These are phyloP conservation scores for Colletotrichum nymphaeae DNA, from an alignment of 2,329 filamentous ascomycete species.

Conservation along the genomic window DNA sequence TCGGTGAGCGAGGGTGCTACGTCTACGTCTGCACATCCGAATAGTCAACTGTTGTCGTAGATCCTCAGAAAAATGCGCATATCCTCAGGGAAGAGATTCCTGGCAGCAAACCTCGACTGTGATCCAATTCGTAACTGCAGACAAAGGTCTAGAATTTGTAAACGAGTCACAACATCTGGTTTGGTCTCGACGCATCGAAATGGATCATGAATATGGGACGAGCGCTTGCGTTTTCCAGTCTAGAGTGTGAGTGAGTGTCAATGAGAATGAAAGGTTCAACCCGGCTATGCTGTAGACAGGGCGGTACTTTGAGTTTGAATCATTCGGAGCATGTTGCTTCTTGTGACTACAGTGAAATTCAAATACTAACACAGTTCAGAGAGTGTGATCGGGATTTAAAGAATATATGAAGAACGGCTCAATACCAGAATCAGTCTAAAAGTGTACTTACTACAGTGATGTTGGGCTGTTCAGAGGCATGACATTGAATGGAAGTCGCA, in stretches of 20 bases:
- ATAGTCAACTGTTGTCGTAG: background rate
- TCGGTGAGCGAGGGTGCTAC: background rate
- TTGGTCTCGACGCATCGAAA: background rate
- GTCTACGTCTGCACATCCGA: no score
- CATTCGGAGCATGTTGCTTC: background rate
- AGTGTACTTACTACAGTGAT: background rate
- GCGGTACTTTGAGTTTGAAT: background rate
- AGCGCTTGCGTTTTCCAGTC: background rate
- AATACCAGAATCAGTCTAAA: background rate
- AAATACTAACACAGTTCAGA: background rate
- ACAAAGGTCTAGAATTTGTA: background rate
- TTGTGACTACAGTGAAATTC: background rate
- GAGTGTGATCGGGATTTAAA: background rate
- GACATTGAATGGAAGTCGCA: background rate
- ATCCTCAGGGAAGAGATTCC: background rate
- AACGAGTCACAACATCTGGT: background rate
- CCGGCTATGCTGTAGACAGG: background rate
- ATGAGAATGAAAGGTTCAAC: background rate
- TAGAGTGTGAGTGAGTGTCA: background rate
- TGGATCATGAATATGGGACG: background rate
- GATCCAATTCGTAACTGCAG: background rate
- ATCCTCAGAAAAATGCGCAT: background rate
- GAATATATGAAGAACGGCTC: background rate
- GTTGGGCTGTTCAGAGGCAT: background rate
- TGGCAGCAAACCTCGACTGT: background rate